phyloP scores from a whole-genome alignment of 148 eudicot genomes.

The Rheum nobile region DNA sequence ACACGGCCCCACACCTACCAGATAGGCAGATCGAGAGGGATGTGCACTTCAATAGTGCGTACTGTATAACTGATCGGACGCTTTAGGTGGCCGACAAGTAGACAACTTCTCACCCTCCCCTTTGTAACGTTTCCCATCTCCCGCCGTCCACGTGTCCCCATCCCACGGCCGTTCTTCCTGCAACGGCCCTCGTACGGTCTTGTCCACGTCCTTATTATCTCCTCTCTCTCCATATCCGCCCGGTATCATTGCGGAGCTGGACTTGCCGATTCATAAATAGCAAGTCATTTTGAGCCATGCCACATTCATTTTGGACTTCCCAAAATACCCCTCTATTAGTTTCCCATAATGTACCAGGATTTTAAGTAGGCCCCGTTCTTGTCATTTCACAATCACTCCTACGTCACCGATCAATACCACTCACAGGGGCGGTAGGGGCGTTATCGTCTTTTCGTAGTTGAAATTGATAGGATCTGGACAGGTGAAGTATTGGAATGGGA shows the following conservation, averaged over 20 bases:
- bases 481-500: background rate
- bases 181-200: constrained; percentile 3
- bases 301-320: background rate
- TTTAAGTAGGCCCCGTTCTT: background rate
- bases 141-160: background rate
- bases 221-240: background rate
- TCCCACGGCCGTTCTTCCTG: background rate
- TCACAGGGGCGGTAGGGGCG: background rate
- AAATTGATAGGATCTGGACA: constrained; percentile 1
- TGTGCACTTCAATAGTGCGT: background rate
- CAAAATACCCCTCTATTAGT: background rate
- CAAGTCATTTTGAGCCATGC: background rate
- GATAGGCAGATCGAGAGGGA: too few relatives aligned
- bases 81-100: constrained; percentile 5
- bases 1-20: background rate
- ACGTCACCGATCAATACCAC: background rate
- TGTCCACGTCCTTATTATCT: background rate
- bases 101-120: constrained; percentile 3
- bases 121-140: background rate
- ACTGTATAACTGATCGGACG: background rate
- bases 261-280: too few relatives aligned
- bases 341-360: background rate
- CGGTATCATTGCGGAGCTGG: too few relatives aligned
- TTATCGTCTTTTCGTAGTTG: background rate
- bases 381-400: background rate